Percentiles rank a stretch among this genome's conserved stretches.
Evolutionary conservation across 192 early-diverging fungal species (phyloP).

Genomic region (Thamnidium elegans): DNA sequence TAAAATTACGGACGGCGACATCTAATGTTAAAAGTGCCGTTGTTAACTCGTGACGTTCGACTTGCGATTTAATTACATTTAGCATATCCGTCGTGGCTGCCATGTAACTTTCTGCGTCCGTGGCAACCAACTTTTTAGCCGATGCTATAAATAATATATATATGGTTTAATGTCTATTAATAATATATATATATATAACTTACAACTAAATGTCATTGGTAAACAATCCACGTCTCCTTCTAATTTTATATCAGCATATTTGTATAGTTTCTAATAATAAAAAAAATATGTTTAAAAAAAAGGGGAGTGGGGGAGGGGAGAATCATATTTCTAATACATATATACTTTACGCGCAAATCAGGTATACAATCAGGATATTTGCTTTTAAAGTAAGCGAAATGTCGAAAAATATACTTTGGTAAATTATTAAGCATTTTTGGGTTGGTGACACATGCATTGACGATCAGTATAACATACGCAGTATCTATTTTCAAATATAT

Average conservation of each 20-base stretch:
- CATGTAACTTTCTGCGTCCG: conserved; percentile 30
- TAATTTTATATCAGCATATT: conserved; percentile 15
- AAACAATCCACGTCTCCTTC: conserved; percentile 21
- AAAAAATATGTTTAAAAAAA: not conserved
- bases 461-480: conserved; percentile 70
- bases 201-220: conserved; percentile 18
- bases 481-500: conserved; percentile 54
- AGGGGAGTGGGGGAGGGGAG: no score
- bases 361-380: conserved; percentile 73
- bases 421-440: conserved; percentile 52
- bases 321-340: not conserved
- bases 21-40: conserved; percentile 20
- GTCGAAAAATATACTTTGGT: conserved; percentile 72
- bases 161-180: not conserved
- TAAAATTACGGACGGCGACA: conserved; percentile 37
- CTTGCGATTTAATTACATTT: not conserved
- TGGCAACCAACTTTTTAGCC: conserved; percentile 6
- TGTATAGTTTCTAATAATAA: conserved; percentile 16
- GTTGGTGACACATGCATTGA: conserved; percentile 64
- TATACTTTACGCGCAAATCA: conserved; percentile 40
- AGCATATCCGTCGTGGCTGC: conserved; percentile 24
- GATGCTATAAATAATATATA: not conserved
- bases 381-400: conserved; percentile 71
- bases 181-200: not conserved
- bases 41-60: conserved; percentile 20